phyloP scores from a whole-genome alignment of 805 yeast species.

The Saitoella complicata region DNA sequence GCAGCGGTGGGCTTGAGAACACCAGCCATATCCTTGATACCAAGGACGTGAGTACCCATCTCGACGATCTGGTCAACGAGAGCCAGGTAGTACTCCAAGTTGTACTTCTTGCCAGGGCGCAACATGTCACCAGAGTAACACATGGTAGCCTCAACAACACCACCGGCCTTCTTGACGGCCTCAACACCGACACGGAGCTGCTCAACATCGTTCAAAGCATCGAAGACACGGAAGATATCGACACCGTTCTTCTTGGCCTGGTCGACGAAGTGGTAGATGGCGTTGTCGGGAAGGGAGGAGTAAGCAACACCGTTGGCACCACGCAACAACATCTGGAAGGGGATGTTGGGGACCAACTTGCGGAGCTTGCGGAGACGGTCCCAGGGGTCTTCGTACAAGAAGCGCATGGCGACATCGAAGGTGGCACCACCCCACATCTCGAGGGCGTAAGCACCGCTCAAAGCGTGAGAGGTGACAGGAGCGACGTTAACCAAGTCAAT shows the following conservation, averaged over 20 bases:
- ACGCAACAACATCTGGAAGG: conserved; percentile 97
- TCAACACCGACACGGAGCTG: conserved; percentile 95
- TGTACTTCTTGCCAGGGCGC: conserved; percentile 88
- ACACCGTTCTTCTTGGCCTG: conserved; percentile 95
- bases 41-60: conserved; percentile 93
- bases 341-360: conserved; percentile 87
- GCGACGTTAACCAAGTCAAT: conserved; percentile 84
- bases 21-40: conserved; percentile 99
- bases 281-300: conserved; percentile 94
- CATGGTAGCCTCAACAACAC: conserved; percentile 95
- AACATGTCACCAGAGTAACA: conserved; percentile 99
- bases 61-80: conserved; percentile 70
- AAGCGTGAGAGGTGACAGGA: conserved; percentile 79
- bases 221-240: conserved; percentile 94
- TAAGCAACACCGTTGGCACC: conserved; percentile 99
- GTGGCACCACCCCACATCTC: conserved; percentile 99
- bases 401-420: conserved; percentile 96
- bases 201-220: conserved; percentile 90
- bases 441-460: conserved; percentile 78
- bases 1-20: conserved; percentile 95
- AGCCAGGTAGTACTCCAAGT: conserved; percentile 71
- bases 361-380: conserved; percentile 79
- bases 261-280: conserved; percentile 88
- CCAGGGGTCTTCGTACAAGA: conserved; percentile 98
- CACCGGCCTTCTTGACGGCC: conserved; percentile 96